Evolutionary conservation across 2,329 filamentous ascomycete genomes (phyloP), one percentile per base, ranked within the genome.

Genomic region (Trichophyton simii): DNA sequence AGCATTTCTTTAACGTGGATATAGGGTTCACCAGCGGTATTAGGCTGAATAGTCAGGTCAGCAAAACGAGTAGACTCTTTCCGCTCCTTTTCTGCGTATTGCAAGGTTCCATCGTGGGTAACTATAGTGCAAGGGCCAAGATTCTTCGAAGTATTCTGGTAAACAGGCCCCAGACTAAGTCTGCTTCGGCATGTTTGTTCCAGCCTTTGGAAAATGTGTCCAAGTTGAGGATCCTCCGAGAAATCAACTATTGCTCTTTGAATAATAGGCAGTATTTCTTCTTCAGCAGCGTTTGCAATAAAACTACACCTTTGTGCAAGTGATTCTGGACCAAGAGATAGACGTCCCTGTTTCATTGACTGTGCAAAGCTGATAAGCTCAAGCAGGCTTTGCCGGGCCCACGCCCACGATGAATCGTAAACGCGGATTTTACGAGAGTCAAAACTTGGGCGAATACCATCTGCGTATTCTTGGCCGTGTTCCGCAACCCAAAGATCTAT

Each of bases 381-480:
- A 72, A 3, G 13, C 8, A 66, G 36, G 46, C 71, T 71, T 60
- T 73, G 67, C 0, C 66, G 60, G 1, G 61, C 70, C 72, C 72
- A 73, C 59, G 73, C 75, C 73, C 73, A 75, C 60, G 64, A 72
- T 1, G 72, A 75, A 46, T 73, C 65, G 63, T 71, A 75, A 2
- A 60, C 50, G 1, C 73, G 68, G 15, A 61, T 62, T 50, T 73
- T 71, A 0, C 52, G 58, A 13, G 60, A n/a, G 22, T 70, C 65
- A 42, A 74, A 75, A 0, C 67, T 61, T 2, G 72, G 67, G 9
- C 64, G 57, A 9, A 74, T 70, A 2, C 72, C 72, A 20, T 60
- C 55, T 2, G 65, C 60, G 57, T 71, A 74, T 8, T 64, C 61
- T 5, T 71, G 69, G 15, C 68, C 73, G 36, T 70, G 65, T 61